Conservation (phyloP, 2,329 filamentous ascomycete genomes). For the Clonostachys chloroleuca region DNA sequence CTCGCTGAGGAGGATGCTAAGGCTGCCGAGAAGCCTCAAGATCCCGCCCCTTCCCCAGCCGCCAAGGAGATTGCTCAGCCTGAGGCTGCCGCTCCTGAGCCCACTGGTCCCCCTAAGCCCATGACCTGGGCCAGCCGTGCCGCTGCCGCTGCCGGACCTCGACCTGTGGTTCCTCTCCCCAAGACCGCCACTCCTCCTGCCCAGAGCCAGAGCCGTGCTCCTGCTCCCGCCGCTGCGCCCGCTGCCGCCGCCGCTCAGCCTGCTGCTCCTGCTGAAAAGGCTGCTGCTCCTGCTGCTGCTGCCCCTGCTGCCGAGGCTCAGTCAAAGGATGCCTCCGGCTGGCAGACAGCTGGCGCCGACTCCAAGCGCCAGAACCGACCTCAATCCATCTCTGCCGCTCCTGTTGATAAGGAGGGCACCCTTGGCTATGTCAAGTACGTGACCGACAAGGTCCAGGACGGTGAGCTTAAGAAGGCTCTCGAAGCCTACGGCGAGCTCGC, state of each 20-base stretch:
- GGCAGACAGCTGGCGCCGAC: conserved; percentile 85
- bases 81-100: conserved; percentile 40
- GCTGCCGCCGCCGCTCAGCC: conserved; percentile 34
- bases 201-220: conserved; percentile 41
- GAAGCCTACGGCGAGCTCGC: conserved; percentile 67
- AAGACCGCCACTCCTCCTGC: conserved; percentile 54
- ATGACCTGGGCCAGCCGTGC: conserved; percentile 73
- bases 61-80: conserved; percentile 34
- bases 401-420: conserved; percentile 68
- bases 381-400: conserved; percentile 53
- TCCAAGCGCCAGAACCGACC: conserved; percentile 79
- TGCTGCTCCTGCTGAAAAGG: conserved; percentile 27
- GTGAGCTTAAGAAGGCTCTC: conserved; percentile 66
- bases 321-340: conserved; percentile 52
- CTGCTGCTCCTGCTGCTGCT: conserved; percentile 27
- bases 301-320: conserved; percentile 31
- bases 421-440: conserved; percentile 96
- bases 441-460: conserved; percentile 77
- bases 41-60: conserved; percentile 51
- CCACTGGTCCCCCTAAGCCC: conserved; percentile 47
- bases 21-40: conserved; percentile 63
- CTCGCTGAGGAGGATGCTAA: conserved; percentile 50
- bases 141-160: conserved; percentile 52
- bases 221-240: conserved; percentile 37
- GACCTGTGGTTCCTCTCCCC: conserved; percentile 47